A percentile compares a stretch with the other conserved stretches of the same genome.
Evolutionary conservation across 2,329 filamentous ascomycete genomes (phyloP).

Genomic region (Eutypella sp.): DNA sequence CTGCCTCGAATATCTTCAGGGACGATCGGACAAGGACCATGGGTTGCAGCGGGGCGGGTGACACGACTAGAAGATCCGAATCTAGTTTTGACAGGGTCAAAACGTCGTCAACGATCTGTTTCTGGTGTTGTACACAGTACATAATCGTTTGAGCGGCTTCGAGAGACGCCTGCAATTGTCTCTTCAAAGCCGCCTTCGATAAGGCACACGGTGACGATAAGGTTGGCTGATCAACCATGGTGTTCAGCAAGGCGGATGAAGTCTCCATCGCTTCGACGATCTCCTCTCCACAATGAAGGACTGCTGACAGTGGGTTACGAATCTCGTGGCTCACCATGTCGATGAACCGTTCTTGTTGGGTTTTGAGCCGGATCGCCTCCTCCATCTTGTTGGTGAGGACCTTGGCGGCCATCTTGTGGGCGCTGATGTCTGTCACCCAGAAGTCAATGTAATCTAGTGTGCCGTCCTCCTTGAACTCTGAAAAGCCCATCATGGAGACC

Average conservation of each 20-base stretch:
- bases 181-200: constrained; percentile 14
- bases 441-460: constrained; percentile 22
- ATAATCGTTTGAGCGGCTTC: constrained; percentile 75
- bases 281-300: constrained; percentile 24
- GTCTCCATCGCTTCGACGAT: constrained; percentile 21
- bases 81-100: constrained; percentile 72
- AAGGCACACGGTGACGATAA: background rate
- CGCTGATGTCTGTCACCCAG: constrained; percentile 24
- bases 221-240: background rate
- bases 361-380: constrained; percentile 21
- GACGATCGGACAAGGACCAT: constrained; percentile 61
- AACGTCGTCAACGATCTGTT: constrained; percentile 72
- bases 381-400: constrained; percentile 22
- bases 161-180: constrained; percentile 55
- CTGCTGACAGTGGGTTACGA: constrained; percentile 23
- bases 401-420: constrained; percentile 22
- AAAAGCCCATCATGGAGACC: constrained; percentile 18
- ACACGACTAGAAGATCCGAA: constrained; percentile 67
- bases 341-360: constrained; percentile 24
- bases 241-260: constrained; percentile 5
- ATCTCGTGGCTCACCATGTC: constrained; percentile 28
- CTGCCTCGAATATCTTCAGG: constrained; percentile 74
- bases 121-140: constrained; percentile 74
- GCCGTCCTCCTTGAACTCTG: constrained; percentile 18
- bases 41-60: constrained; percentile 64